phyloP scores from a whole-genome alignment of 202 grass and related monocot genomes.

The Panicum virgatum region DNA sequence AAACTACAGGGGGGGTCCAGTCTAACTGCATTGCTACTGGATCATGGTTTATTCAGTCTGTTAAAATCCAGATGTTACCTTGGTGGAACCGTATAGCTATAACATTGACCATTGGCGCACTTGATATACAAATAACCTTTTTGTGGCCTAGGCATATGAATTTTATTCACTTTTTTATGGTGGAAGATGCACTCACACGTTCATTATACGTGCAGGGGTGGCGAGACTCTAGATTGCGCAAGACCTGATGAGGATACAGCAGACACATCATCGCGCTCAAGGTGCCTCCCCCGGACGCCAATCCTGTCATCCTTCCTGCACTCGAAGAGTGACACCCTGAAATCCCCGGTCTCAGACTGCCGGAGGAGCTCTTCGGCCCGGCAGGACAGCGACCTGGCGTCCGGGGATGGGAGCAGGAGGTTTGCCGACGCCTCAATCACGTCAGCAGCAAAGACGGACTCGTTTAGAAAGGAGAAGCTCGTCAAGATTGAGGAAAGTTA shows the following conservation, averaged over 20 bases:
- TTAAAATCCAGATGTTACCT: slow-evolving; percentile 24
- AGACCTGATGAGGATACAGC: slow-evolving; percentile 39
- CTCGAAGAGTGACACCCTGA: slow-evolving; percentile 39
- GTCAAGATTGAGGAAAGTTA: slow-evolving; percentile 98
- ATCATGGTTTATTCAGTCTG: slow-evolving; percentile 30
- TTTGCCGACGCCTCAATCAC: slow-evolving; percentile 36
- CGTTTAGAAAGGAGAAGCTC: slow-evolving; percentile 76
- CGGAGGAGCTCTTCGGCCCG: slow-evolving; percentile 60
- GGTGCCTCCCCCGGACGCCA: slow-evolving; percentile 73
- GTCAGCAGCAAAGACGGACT: slow-evolving; percentile 35
- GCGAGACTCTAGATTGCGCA: slow-evolving; percentile 47
- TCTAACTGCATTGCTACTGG: slow-evolving; percentile 12
- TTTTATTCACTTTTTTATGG: neutral
- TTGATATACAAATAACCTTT: neutral
- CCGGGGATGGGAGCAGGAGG: slow-evolving; percentile 55
- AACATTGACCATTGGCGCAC: neutral
- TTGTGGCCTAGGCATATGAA: neutral
- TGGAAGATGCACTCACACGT: slow-evolving; percentile 20
- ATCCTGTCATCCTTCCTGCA: slow-evolving; percentile 57
- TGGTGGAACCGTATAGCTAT: neutral
- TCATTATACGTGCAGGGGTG: slow-evolving; percentile 49
- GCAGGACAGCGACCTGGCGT: slow-evolving; percentile 41
- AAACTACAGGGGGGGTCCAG: neutral
- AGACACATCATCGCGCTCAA: slow-evolving; percentile 47
- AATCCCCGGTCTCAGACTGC: slow-evolving; percentile 66